Evolutionary conservation across 108 stramenopile species (phyloP).

Genomic region (Nannochloropsis salina): DNA sequence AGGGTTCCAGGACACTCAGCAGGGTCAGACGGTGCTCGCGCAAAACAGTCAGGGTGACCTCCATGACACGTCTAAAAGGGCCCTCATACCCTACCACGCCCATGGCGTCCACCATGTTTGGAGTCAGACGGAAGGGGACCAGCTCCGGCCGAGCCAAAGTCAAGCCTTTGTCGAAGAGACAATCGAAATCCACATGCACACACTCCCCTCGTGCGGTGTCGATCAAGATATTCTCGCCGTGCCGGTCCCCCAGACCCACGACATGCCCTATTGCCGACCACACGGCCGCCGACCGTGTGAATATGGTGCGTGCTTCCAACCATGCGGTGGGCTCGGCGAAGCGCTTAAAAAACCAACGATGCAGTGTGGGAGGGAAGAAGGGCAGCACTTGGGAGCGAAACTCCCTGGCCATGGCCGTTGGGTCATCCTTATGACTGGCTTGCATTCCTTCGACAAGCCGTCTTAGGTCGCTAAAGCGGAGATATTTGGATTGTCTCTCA

Average conservation of each 20-base stretch:
- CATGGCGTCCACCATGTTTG: conserved; percentile 95
- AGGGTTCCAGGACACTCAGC: conserved; percentile 91
- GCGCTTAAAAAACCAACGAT: conserved; percentile 92
- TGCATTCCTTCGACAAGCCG: not conserved
- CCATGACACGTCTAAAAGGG: conserved; percentile 67
- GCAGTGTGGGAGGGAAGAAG: conserved; percentile 74
- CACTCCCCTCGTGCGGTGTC: conserved; percentile 83
- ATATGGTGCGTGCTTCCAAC: conserved; percentile 88
- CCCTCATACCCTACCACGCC: conserved; percentile 85
- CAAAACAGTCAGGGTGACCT: conserved; percentile 71
- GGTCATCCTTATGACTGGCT: conserved; percentile 53
- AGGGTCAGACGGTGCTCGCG: conserved; percentile 85
- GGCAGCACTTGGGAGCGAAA: conserved; percentile 64
- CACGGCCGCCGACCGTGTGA: conserved; percentile 76
- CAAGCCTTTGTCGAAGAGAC: conserved; percentile 98
- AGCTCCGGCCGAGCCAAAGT: conserved; percentile 81
- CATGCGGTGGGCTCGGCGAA: conserved; percentile 86
- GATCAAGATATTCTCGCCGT: conserved; percentile 95
- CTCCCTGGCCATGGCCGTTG: conserved; percentile 58
- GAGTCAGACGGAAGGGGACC: conserved; percentile 95
- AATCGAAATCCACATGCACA: conserved; percentile 93
- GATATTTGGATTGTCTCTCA: not conserved
- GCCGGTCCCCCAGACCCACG: conserved; percentile 65
- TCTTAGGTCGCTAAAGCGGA: conserved; percentile 8
- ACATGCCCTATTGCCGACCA: conserved; percentile 96